phyloP scores from a whole-genome alignment of 768 basidiomycete genomes.

The Sutorius australiensis region DNA sequence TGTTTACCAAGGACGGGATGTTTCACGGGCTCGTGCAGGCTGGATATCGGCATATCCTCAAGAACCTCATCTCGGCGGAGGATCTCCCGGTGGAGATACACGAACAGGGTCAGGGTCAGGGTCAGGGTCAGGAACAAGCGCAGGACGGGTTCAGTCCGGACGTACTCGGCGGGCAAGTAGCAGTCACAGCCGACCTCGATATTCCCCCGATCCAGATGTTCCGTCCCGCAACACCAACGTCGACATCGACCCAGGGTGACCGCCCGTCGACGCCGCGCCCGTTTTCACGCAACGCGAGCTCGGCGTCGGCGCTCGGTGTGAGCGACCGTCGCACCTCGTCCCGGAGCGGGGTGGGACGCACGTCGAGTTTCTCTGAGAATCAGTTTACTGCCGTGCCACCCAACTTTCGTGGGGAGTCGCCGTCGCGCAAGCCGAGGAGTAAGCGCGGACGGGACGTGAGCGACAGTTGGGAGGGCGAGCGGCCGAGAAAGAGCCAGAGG shows the following conservation, averaged over 20 bases:
- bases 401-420: slow-evolving; percentile 30
- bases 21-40: slow-evolving; percentile 64
- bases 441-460: slow-evolving; percentile 24
- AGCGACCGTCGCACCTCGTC: neutral
- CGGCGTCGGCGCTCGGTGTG: neutral
- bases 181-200: slow-evolving; percentile 8
- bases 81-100: neutral
- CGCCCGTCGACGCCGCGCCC: slow-evolving; percentile 32
- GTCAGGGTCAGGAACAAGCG: too few species aligned
- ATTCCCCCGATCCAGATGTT: slow-evolving; percentile 26
- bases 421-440: slow-evolving; percentile 27
- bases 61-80: slow-evolving; percentile 13
- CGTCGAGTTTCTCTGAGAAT: slow-evolving; percentile 36
- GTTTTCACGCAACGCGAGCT: slow-evolving; percentile 15
- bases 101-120: neutral
- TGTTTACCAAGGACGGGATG: slow-evolving; percentile 61
- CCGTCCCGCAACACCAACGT: neutral
- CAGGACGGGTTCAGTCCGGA: slow-evolving; percentile 16
- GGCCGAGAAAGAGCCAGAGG: slow-evolving; percentile 23
- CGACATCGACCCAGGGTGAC: neutral
- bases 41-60: slow-evolving; percentile 53
- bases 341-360: slow-evolving; percentile 23
- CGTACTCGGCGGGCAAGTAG: neutral
- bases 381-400: slow-evolving; percentile 46
- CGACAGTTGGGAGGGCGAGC: slow-evolving; percentile 10